phyloP scores from a whole-genome alignment of 257 asterid species.

The Dorcoceras hygrometricum region DNA sequence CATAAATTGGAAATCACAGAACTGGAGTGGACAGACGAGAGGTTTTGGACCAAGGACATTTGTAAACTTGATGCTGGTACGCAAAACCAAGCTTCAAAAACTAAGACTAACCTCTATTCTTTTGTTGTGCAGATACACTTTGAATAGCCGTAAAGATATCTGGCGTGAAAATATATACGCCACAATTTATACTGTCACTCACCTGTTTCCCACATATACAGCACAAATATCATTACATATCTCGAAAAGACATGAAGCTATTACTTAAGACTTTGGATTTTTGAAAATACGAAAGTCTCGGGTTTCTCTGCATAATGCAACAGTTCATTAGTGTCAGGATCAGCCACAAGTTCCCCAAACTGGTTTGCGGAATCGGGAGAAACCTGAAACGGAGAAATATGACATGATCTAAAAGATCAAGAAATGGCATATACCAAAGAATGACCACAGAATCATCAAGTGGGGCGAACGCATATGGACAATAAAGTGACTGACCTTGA shows the following conservation, averaged over 20 bases:
- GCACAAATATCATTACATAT: neutral
- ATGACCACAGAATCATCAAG: neutral
- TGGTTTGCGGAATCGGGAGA: slow-evolving; percentile 41
- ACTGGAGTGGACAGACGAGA: neutral
- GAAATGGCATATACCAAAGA: neutral
- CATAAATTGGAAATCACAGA: neutral
- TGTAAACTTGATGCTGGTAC: neutral
- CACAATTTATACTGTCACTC: slow-evolving; percentile 85
- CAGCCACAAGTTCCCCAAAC: slow-evolving; percentile 43
- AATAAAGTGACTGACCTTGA: neutral
- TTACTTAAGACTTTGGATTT: neutral
- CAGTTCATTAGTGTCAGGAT: slow-evolving; percentile 37
- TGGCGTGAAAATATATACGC: slow-evolving; percentile 78
- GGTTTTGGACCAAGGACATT: too few species aligned
- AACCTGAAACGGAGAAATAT: slow-evolving; percentile 22
- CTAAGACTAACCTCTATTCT: slow-evolving; percentile 67
- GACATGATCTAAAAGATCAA: neutral
- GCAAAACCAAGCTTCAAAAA: neutral
- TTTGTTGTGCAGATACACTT: slow-evolving; percentile 69
- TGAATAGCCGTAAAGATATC: slow-evolving; percentile 77
- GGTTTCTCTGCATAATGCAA: slow-evolving; percentile 51
- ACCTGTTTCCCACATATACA: slow-evolving; percentile 41
- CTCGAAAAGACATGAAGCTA: neutral
- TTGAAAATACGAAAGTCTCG: slow-evolving; percentile 41
- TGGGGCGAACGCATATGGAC: neutral